Conservation (phyloP, 192 early-diverging fungal genomes). For the Umbelopsis sp. region DNA sequence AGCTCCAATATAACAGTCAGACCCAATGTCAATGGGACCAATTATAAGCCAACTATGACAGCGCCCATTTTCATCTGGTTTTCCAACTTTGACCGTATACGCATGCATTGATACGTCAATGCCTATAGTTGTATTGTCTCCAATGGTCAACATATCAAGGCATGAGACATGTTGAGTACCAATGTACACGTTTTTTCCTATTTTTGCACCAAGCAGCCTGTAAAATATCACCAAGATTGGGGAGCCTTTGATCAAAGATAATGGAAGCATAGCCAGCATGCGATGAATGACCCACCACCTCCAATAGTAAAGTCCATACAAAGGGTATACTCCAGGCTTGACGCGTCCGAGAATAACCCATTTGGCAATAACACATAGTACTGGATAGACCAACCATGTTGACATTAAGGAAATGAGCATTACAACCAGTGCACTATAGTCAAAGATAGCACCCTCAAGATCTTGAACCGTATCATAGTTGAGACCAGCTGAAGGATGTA, state of each 20-base stretch:
- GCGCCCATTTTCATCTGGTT: background rate
- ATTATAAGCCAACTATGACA: constrained; percentile 1
- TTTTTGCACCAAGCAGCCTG: background rate
- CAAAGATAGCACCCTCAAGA: background rate
- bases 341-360: constrained; percentile 1
- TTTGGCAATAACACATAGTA: background rate
- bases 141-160: constrained; percentile 10
- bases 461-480: constrained; percentile 13
- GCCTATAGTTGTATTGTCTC: constrained; percentile 3
- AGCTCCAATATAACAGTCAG: constrained; percentile 7
- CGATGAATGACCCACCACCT: constrained; percentile 13
- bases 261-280: constrained; percentile 6
- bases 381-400: background rate
- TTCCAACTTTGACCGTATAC: constrained; percentile 11
- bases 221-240: background rate
- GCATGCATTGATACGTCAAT: background rate
- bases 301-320: constrained; percentile 17
- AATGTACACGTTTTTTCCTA: constrained; percentile 12
- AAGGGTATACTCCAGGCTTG: constrained; percentile 6
- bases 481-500: background rate
- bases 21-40: background rate
- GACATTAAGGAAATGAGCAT: background rate
- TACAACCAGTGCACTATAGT: background rate
- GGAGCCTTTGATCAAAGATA: background rate
- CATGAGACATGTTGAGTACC: constrained; percentile 7